Evolutionary conservation across 2,329 filamentous ascomycete genomes (phyloP), one percentile per base, ranked within the genome.

Genomic region (Xylaria sp.): DNA sequence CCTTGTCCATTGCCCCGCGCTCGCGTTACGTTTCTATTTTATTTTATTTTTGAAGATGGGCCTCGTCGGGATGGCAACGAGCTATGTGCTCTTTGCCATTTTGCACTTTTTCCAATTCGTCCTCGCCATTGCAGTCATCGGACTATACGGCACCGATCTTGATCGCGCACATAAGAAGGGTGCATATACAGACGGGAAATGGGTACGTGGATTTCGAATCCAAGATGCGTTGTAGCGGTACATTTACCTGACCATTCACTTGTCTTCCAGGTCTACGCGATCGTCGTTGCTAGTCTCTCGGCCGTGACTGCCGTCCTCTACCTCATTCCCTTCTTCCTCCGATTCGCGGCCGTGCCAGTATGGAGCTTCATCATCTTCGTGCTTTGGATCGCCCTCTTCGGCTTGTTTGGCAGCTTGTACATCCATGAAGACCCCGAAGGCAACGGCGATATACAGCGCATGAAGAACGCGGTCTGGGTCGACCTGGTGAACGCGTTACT

Each of bases 381-480:
- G 69, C 85, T 96, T 33, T 97, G 92, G 90, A 88, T 93, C 66
- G 87, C 89, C 1, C 84, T 96, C 5, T 97, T 97, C 77, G 94
- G 93, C 20, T 82, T 96, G 67, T 97, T 97, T 77, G 94, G 90
- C 61, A 89, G 86, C 80, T 81, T 95, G 84, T 97, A 90, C 82
- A 91, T 97, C 76, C 79, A 87, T 61, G 89, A 89, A 73, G 78
- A 93, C 65, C 78, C 89, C 0, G 83, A 91, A 76, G 89, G 89
- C 15, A 85, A 92, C 75, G 73, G 74, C 45, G 89, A 85, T 56
- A 85, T 95, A 64, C 81, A 83, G 71, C 86, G 92, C 63, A 97
- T 97, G 93, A 93, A 94, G 81, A 89, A 90, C 75, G 92, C 93
- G 5, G 92, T 96, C 17, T 97, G 92, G 92, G 84, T 97, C 51